Base-by-base conservation (phyloP, 768 basidiomycete genomes). In the Tulasnella sp. region DNA sequence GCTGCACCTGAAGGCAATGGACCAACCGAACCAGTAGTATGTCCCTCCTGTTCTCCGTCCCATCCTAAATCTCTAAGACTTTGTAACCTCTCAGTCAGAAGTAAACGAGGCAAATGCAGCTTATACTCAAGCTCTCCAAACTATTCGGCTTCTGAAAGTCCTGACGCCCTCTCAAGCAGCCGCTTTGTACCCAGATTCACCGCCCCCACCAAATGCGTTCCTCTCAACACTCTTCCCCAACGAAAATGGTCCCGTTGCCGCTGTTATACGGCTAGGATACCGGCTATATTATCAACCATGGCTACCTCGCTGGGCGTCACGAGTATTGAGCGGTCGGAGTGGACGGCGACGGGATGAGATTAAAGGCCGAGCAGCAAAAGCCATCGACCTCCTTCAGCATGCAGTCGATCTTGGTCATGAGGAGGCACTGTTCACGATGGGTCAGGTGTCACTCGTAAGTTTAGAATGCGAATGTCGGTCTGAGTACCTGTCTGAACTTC, bases 381-480 rank as follows among this genome's bases (percentile, higher is more conserved):
- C 93, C 39, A 81, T 94, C 17, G 93, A 94, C 80, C 81, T 96
- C 14, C 83, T 96, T 38, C 88, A 93, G 77, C 91, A 93, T 83
- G 92, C 94, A 0, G 89, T 90, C 8, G 92, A 93, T 74, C 83
- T 93, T 68, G 95, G 94, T 15, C 87, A 92, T 80, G 82, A 82
- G 75, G 91, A 95, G 75, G 93, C 93, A 12, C 79, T 93, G 36
- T 93, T 87, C 80, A 87, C 87, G 0, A 85, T 91, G 15, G 92
- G 87, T 1, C 85, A 88, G 72, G 82, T 94, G 69, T 91, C 91
- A 70, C 79, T 93, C 83, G 91, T 92, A 79, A 76, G 89, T 70
- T 64, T 25, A 31, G 31, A 25, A 34, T 38, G 69, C 12, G n/a
- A 84, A 45, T 29, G 31, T n/a, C 25, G 52, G 31, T 52, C 64